Conservation (phyloP, 2,329 filamentous ascomycete genomes). For the Penicillium glabrum region DNA sequence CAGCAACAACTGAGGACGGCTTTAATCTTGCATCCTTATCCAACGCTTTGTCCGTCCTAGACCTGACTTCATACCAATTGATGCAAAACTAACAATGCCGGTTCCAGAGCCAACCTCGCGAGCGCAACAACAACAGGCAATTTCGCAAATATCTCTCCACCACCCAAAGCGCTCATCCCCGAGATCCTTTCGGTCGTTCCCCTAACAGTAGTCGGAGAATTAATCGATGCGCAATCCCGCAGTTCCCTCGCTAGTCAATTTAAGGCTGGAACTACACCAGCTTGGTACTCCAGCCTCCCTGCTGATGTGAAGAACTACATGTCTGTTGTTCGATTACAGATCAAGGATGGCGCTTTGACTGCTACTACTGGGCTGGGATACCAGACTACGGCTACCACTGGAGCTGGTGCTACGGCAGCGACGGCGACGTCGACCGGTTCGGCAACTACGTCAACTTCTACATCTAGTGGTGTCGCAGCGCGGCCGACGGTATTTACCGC, state of each 20-base stretch:
- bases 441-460: conserved; percentile 13
- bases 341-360: conserved; percentile 27
- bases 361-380: conserved; percentile 21
- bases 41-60: conserved; percentile 18
- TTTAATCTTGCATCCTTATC: conserved; percentile 21
- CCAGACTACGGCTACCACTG: conserved; percentile 4
- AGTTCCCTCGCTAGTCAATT: conserved; percentile 32
- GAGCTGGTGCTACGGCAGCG: neutral
- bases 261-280: conserved; percentile 31
- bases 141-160: conserved; percentile 33
- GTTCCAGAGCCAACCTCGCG: conserved; percentile 6
- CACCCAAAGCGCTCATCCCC: conserved; percentile 29
- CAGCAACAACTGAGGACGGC: neutral
- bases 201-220: conserved; percentile 28
- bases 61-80: neutral
- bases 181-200: conserved; percentile 34
- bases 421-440: conserved; percentile 4
- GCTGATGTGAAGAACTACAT: conserved; percentile 34
- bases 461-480: conserved; percentile 17
- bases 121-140: conserved; percentile 26
- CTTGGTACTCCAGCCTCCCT: conserved; percentile 33
- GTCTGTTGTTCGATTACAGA: conserved; percentile 30
- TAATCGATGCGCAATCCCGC: conserved; percentile 30
- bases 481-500: conserved; percentile 19
- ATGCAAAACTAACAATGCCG: neutral